Conservation (phyloP, 306 rosid genomes). For the Fragaria ananassa region DNA sequence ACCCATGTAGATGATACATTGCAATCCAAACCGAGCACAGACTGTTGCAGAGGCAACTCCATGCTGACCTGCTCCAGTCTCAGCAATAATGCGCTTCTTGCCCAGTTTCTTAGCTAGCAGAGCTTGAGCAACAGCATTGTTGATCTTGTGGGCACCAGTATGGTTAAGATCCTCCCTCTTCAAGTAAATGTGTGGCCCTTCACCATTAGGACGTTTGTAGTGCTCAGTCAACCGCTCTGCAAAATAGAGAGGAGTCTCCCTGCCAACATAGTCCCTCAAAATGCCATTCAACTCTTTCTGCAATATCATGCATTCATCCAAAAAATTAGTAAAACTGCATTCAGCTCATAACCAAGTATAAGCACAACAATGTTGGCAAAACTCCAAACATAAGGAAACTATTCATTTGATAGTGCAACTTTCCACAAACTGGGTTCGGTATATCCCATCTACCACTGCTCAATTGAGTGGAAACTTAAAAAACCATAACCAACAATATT, state of each 20-base stretch:
- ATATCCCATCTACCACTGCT: not conserved
- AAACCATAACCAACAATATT: not conserved
- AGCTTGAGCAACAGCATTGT: slow-evolving; percentile 94
- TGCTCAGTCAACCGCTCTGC: slow-evolving; percentile 93
- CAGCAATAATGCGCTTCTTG: slow-evolving; percentile 86
- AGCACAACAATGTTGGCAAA: not conserved
- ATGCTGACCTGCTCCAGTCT: slow-evolving; percentile 98
- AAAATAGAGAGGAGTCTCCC: slow-evolving; percentile 92
- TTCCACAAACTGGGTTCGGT: not conserved
- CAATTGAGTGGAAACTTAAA: not conserved
- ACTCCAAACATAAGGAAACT: not conserved
- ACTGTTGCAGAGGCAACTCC: slow-evolving; percentile 98
- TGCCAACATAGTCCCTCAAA: slow-evolving; percentile 86
- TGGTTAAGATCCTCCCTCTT: slow-evolving; percentile 99
- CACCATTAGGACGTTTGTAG: slow-evolving; percentile 72
- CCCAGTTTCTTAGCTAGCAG: slow-evolving; percentile 86
- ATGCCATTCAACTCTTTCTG: slow-evolving; percentile 75
- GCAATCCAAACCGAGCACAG: slow-evolving; percentile 88
- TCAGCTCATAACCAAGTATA: not conserved
- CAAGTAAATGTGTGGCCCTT: slow-evolving; percentile 80
- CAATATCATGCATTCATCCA: slow-evolving; percentile 12
- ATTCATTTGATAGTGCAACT: not conserved
- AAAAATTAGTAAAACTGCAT: not conserved
- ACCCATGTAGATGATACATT: slow-evolving; percentile 91
- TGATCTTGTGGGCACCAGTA: slow-evolving; percentile 97